Base-by-base conservation (phyloP, 202 grass and related monocot species). In the Panicum virgatum region DNA sequence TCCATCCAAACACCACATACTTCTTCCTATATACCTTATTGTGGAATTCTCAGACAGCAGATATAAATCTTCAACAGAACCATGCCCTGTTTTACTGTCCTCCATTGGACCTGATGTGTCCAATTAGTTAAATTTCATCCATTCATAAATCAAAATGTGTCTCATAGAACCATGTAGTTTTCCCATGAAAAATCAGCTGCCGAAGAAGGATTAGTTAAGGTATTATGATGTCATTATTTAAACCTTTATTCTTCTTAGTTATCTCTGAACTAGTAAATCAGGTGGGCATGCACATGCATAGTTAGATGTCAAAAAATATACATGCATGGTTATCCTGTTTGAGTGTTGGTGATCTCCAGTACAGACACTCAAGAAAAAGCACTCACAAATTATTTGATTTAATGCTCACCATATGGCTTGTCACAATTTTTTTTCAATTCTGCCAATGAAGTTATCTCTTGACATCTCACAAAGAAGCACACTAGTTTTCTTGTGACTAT, bases 321-420 rank as follows among this genome's bases (percentile, higher is more conserved):
- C 8, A 19, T 38, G 11, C 68, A 82, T 73, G 20, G 18, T 26
- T 58, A 23, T 50, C 58, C 32, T 56, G 34, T n/a, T n/a, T n/a
- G n/a, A n/a, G n/a, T n/a, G n/a, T 45, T 56, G 25, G 44, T 9
- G 0, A 42, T 39, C 9, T 85, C 32, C 32, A 68, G 46, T 63
- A 53, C 3, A 53, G 65, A 72, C 23, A 62, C 7, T 84, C 68
- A 26, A 72, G 66, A 14, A 62, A 61, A 80, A 25, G 16, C 50
- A 66, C 43, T 25, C 23, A 25, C 43, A 66, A 44, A 64, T 57
- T 69, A 43, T 15, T 26, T 3, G 9, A 23, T 7, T 76, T 40
- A 42, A 43, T 88, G 12, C 29, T 65, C 29, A 65, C 36, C 29
- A 47, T 9, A 40, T 68, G 48, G 25, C 61, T n/a, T 52, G 51